Conservation (phyloP, 1,284 basidiomycete genomes). For the Marasmius fiardii region DNA sequence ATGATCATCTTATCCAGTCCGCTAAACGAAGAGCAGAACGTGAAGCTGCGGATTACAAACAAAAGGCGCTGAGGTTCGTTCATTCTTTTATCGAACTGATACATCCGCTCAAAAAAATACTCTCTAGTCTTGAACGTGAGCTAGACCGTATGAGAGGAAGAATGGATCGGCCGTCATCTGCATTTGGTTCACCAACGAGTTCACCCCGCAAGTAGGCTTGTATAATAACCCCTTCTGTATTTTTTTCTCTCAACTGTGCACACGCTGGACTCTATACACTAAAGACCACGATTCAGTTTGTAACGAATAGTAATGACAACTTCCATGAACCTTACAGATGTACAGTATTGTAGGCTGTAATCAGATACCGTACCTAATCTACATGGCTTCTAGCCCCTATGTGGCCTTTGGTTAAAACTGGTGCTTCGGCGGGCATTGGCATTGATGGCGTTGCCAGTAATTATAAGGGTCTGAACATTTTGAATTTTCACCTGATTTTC, state of each 20-base stretch:
- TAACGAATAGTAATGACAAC: background rate
- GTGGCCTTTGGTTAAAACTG: no score
- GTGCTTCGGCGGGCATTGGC: slow-evolving; percentile 11
- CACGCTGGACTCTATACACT: background rate
- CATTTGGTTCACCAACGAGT: slow-evolving; percentile 23
- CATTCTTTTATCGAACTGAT: background rate
- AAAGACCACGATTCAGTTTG: background rate
- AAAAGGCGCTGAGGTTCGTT: slow-evolving; percentile 63
- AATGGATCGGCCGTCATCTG: slow-evolving; percentile 44
- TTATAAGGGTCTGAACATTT: no score
- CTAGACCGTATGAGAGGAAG: slow-evolving; percentile 67
- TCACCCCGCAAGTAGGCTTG: slow-evolving; percentile 28
- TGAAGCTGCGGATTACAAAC: slow-evolving; percentile 70
- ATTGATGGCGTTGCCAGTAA: no score
- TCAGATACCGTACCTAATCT: background rate
- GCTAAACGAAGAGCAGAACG: slow-evolving; percentile 74
- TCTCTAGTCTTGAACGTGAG: slow-evolving; percentile 60
- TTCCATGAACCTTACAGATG: background rate
- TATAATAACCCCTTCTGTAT: background rate
- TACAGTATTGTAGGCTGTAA: background rate
- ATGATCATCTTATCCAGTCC: slow-evolving; percentile 62
- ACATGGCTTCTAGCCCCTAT: background rate
- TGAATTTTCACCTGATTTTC: no score
- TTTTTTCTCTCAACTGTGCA: background rate
- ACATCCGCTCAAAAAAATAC: slow-evolving; percentile 13